These are phyloP conservation scores for Polyplosphaeria fusca DNA, from an alignment of 495 filamentous ascomycete species.

Conservation along the genomic window DNA sequence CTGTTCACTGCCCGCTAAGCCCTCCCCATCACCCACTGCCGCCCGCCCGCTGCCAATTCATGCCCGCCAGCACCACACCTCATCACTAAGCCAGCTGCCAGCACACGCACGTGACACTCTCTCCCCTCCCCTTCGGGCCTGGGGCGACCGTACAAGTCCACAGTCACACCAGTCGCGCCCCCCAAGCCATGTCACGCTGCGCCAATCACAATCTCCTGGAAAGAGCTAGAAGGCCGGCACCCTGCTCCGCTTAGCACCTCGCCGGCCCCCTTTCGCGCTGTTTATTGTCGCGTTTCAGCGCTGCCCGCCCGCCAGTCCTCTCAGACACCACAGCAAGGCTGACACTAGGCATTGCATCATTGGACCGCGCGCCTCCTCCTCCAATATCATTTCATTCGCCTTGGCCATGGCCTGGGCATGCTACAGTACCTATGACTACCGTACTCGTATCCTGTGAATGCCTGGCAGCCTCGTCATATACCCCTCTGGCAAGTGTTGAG, in stretches of 20 bases:
- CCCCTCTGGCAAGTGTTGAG: background rate
- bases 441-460: too few species aligned
- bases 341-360: slow-evolving; percentile 17
- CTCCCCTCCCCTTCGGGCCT: background rate
- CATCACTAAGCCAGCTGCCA: background rate
- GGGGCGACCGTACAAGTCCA: background rate
- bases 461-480: background rate
- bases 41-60: background rate
- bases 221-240: slow-evolving; percentile 28
- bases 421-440: too few species aligned
- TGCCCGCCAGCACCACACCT: background rate
- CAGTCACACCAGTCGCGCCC: slow-evolving; percentile 22
- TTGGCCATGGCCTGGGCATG: too few species aligned
- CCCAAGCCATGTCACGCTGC: slow-evolving; percentile 1
- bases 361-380: background rate
- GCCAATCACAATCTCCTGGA: slow-evolving; percentile 25
- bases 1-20: background rate
- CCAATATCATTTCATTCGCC: too few species aligned
- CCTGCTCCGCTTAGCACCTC: background rate
- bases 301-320: too few species aligned
- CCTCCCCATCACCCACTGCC: background rate
- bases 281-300: too few species aligned
- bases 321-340: background rate
- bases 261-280: too few species aligned
- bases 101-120: background rate